phyloP scores from a whole-genome alignment of 306 rosid species.

The Erythrophleum fordii region DNA sequence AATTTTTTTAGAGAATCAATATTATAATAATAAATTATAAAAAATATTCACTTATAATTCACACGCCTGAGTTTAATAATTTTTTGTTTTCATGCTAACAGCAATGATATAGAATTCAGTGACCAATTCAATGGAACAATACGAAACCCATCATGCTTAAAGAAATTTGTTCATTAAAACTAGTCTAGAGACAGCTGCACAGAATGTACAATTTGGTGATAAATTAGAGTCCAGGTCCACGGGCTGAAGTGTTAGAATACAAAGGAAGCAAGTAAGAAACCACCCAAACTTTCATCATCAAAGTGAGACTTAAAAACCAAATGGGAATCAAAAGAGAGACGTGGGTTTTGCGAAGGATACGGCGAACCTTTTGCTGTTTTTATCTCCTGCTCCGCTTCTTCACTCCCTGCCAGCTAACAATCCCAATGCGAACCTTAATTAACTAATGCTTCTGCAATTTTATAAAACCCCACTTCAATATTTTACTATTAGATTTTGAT shows the following conservation, averaged over 20 bases:
- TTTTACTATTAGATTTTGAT: conserved; percentile 37
- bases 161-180: conserved; percentile 29
- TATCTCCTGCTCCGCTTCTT: not conserved
- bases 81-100: too few relatives aligned
- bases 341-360: conserved; percentile 74
- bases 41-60: too few relatives aligned
- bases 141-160: not conserved
- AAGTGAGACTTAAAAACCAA: conserved; percentile 7
- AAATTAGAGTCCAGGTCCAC: conserved; percentile 49
- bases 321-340: conserved; percentile 63
- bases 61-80: too few relatives aligned
- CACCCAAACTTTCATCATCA: conserved; percentile 33
- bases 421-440: conserved; percentile 45
- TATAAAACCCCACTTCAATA: not conserved
- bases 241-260: conserved; percentile 38
- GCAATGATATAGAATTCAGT: not conserved
- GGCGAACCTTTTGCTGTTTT: conserved; percentile 68
- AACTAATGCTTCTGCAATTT: conserved; percentile 12
- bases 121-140: conserved; percentile 12
- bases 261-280: conserved; percentile 57
- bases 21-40: too few relatives aligned
- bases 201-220: conserved; percentile 45
- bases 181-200: conserved; percentile 40
- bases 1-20: too few relatives aligned
- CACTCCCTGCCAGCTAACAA: conserved; percentile 71